Evolutionary conservation across 1,284 basidiomycete species (phyloP).

Genomic region (Cystobasidium sp.): DNA sequence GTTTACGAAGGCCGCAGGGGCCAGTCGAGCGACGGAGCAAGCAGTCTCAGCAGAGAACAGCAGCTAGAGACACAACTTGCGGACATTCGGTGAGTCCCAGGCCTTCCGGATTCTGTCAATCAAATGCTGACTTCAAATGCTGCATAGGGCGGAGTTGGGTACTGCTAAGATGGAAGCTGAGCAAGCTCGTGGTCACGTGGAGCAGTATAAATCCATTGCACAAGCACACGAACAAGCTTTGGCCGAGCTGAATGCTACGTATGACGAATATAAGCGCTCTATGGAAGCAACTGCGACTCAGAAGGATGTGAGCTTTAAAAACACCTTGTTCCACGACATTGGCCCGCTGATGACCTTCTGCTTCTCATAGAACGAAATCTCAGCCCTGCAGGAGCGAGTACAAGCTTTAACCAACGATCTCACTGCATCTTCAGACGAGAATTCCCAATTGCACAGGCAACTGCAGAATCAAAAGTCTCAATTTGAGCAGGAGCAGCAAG

Average conservation of each 20-base stretch:
- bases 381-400: slow-evolving; percentile 68
- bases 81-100: slow-evolving; percentile 68
- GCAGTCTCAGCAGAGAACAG: slow-evolving; percentile 69
- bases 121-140: slow-evolving; percentile 18
- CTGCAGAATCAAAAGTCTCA: slow-evolving; percentile 65
- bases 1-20: slow-evolving; percentile 77
- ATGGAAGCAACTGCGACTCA: slow-evolving; percentile 69
- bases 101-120: neutral
- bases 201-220: slow-evolving; percentile 82
- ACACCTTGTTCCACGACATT: neutral
- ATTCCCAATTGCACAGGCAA: slow-evolving; percentile 66
- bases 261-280: slow-evolving; percentile 75
- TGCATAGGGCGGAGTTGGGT: slow-evolving; percentile 70
- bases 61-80: slow-evolving; percentile 83
- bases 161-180: slow-evolving; percentile 74
- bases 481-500: slow-evolving; percentile 77
- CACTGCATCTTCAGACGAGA: slow-evolving; percentile 62
- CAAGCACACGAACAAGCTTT: slow-evolving; percentile 78
- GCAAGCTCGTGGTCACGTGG: slow-evolving; percentile 70
- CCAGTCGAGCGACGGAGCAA: slow-evolving; percentile 54
- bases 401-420: slow-evolving; percentile 66
- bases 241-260: slow-evolving; percentile 68
- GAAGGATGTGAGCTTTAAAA: slow-evolving; percentile 64
- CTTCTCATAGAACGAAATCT: slow-evolving; percentile 66
- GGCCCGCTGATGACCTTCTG: slow-evolving; percentile 6